Evolutionary conservation across 169 alveolate species (phyloP).

Genomic region (Amoebophrya sp.): DNA sequence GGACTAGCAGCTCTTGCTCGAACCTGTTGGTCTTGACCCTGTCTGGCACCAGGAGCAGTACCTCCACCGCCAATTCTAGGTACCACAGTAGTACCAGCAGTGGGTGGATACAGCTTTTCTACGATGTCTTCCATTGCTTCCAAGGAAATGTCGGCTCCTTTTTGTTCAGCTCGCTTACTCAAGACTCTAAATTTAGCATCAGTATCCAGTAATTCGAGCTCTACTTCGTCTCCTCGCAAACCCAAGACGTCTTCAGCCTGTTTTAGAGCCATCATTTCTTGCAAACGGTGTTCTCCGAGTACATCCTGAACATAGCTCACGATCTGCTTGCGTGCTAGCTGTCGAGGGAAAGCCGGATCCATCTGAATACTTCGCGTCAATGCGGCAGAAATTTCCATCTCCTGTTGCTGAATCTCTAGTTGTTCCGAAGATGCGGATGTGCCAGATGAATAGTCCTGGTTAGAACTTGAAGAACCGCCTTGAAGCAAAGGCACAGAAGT

Average conservation of each 20-base stretch:
- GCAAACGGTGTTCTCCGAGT: not conserved
- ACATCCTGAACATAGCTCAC: not conserved
- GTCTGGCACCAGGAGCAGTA: too few relatives aligned
- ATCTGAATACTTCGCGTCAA: not conserved
- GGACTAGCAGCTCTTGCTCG: too few relatives aligned
- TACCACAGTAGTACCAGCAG: not conserved
- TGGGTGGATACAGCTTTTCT: not conserved
- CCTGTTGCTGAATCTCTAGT: not conserved
- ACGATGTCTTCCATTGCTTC: not conserved
- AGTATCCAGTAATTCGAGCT: not conserved
- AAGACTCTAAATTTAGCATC: not conserved
- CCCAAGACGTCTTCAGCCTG: not conserved
- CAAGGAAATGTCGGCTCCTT: not conserved
- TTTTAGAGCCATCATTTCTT: not conserved
- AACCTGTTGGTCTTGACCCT: not conserved
- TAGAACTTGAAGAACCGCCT: too few relatives aligned
- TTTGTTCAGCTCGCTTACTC: not conserved
- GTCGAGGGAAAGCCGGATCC: not conserved
- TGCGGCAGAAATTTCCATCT: not conserved
- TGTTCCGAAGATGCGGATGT: too few relatives aligned
- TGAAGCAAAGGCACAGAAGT: not conserved
- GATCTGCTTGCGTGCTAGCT: not conserved
- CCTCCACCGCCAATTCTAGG: too few relatives aligned
- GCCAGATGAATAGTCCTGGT: too few relatives aligned
- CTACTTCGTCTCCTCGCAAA: not conserved